Base-by-base conservation (phyloP, 2,329 filamentous ascomycete species). In the Thermothelomyces thermophilus region DNA sequence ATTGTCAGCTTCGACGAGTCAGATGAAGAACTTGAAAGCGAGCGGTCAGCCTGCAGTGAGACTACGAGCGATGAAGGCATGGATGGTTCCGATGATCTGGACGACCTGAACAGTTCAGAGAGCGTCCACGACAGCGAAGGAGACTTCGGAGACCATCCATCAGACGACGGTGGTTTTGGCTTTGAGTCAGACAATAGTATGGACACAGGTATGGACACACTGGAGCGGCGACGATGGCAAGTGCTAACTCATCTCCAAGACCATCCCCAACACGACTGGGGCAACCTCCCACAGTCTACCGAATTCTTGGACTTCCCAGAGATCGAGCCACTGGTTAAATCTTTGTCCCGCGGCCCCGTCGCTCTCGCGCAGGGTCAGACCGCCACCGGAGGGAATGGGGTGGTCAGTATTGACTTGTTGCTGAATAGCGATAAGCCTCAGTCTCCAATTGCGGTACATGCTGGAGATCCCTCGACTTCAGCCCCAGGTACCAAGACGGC, bases 391-490 rank as follows among this genome's bases (percentile, higher is more conserved):
- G 30, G 5, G 14, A 41, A 41, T 11, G 16, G 33, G 2, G 10
- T 48, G 5, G 13, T 50, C 5, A 52, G 24, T 3, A 55, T 56
- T 34, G 45, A 50, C 28, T 26, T 45, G 2, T 41, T 55, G 8
- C 40, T 58, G 14, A 57, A 58, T 14, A 26, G 34, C 9, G 16
- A 49, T 36, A 36, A 43, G 14, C 22, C 46, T 6, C 35, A 36
- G 8, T 2, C 9, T 20, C 17, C 42, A 7, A 11, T 17, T 19
- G n/a, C 14, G n/a, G 9, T 13, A 5, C 6, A 26, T 16, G 5
- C 1, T 19, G 17, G 26, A 6, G 34, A 47, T 20, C 17, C 2
- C 16, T 17, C n/a, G 26, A 19, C 41, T 20, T 17, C 31, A 3
- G 9, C 11, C 3, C 13, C 42, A 3, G 11, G 36, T 14, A 42